These are phyloP conservation scores for Quercus phellos DNA, from an alignment of 331 rosid genomes.

Conservation along the genomic window DNA sequence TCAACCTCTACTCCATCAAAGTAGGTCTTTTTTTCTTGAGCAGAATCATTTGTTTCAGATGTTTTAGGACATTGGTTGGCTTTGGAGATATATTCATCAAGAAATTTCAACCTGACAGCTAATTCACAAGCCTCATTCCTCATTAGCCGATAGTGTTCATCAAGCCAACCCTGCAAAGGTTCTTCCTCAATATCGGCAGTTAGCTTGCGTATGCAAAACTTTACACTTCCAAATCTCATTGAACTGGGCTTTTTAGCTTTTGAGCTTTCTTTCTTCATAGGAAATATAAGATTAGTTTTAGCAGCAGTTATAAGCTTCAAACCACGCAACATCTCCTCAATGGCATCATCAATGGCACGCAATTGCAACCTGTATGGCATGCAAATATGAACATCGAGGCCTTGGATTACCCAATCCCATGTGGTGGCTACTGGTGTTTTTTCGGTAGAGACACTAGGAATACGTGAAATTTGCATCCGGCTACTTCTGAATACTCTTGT, in stretches of 20 bases:
- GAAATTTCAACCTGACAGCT: conserved; percentile 78
- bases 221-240: conserved; percentile 73
- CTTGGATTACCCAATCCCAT: conserved; percentile 98
- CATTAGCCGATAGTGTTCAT: conserved; percentile 86
- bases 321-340: conserved; percentile 91
- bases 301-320: conserved; percentile 80
- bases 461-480: conserved; percentile 93
- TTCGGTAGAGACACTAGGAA: conserved; percentile 65
- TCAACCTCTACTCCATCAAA: conserved; percentile 69
- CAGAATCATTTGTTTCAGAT: conserved; percentile 45
- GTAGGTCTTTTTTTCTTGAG: conserved; percentile 50
- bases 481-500: conserved; percentile 83
- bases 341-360: conserved; percentile 93
- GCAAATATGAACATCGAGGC: conserved; percentile 82
- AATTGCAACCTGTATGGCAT: conserved; percentile 89
- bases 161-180: conserved; percentile 98
- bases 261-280: conserved; percentile 64
- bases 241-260: conserved; percentile 68
- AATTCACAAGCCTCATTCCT: conserved; percentile 89
- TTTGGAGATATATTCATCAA: conserved; percentile 68
- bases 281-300: conserved; percentile 71
- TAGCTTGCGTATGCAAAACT: conserved; percentile 74
- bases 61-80: conserved; percentile 48
- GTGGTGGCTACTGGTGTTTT: conserved; percentile 44
- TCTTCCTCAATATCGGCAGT: conserved; percentile 95